phyloP scores from a whole-genome alignment of 202 grass and related monocot genomes.

The Panicum hallii region DNA sequence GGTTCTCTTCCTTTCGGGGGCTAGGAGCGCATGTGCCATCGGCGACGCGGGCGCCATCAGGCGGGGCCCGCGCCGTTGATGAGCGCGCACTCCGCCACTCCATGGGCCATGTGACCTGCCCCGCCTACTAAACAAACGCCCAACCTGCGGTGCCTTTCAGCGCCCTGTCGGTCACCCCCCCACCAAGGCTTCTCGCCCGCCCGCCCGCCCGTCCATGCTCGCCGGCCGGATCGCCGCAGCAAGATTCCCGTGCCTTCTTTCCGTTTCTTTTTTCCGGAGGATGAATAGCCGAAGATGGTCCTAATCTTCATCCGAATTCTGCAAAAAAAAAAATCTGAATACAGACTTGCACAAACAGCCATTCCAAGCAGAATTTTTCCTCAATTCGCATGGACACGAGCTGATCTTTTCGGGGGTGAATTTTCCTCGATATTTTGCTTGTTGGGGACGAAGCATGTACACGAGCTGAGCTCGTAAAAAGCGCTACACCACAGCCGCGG shows the following conservation, averaged over 20 bases:
- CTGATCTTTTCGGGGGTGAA: not conserved
- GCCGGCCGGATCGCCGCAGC: not conserved
- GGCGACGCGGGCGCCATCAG: conserved; percentile 29
- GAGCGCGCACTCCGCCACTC: conserved; percentile 36
- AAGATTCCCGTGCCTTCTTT: not conserved
- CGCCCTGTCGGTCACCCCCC: conserved; percentile 28
- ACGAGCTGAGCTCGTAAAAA: conserved; percentile 36
- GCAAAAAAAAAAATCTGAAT: not conserved
- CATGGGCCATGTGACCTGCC: conserved; percentile 48
- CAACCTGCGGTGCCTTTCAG: conserved; percentile 45
- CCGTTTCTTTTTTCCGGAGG: no score
- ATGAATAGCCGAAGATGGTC: no score
- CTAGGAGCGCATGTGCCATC: conserved; percentile 30
- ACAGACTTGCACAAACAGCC: not conserved
- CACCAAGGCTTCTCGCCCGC: no score
- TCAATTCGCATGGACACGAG: not conserved
- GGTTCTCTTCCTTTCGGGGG: conserved; percentile 5
- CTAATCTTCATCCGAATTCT: not conserved
- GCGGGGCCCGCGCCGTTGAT: conserved; percentile 23
- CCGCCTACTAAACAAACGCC: conserved; percentile 30
- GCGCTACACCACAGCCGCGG: conserved; percentile 41
- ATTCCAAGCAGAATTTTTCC: not conserved
- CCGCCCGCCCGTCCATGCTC: not conserved
- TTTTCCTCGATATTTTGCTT: not conserved
- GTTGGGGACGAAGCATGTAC: conserved; percentile 7